These are phyloP conservation scores for Sphaerobolus stellatus DNA, from an alignment of 1,284 basidiomycete genomes.

Conservation along the genomic window DNA sequence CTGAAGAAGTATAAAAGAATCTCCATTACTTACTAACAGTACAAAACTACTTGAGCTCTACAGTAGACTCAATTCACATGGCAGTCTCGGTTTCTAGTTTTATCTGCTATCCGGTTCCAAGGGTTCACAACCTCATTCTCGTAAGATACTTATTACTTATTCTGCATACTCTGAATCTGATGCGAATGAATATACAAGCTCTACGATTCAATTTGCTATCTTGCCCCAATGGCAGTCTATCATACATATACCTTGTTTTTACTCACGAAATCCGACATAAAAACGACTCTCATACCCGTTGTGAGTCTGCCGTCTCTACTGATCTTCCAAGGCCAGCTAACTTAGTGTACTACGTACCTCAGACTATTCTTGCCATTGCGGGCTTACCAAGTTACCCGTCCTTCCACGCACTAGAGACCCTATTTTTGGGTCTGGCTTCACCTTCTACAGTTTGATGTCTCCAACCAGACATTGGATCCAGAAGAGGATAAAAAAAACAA, in stretches of 20 bases:
- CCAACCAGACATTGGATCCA: constrained; percentile 37
- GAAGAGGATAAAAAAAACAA: constrained; percentile 35
- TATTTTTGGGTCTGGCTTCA: constrained; percentile 44
- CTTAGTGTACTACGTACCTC: not conserved
- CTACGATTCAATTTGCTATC: too few relatives aligned
- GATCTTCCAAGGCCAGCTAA: not conserved
- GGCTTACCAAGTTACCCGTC: constrained; percentile 29
- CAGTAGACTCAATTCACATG: too few relatives aligned
- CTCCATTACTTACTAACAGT: too few relatives aligned
- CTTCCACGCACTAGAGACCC: constrained; percentile 24
- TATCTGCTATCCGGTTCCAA: too few relatives aligned
- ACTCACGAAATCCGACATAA: constrained; percentile 43
- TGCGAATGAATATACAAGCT: too few relatives aligned
- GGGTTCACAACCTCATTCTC: too few relatives aligned
- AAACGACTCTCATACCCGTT: constrained; percentile 39
- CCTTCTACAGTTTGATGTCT: constrained; percentile 38
- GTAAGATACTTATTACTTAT: too few relatives aligned
- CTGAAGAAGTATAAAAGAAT: too few relatives aligned
- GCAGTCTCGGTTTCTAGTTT: too few relatives aligned
- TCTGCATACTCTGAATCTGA: too few relatives aligned
- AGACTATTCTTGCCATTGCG: constrained; percentile 39
- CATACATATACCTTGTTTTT: constrained; percentile 35
- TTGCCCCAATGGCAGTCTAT: constrained; percentile 47
- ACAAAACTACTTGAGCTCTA: too few relatives aligned
- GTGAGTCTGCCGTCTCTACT: constrained; percentile 30